A percentile compares a stretch with the other conserved stretches of the same genome.
phyloP scores from a whole-genome alignment of 306 rosid genomes.

The Quillaja saponaria region DNA sequence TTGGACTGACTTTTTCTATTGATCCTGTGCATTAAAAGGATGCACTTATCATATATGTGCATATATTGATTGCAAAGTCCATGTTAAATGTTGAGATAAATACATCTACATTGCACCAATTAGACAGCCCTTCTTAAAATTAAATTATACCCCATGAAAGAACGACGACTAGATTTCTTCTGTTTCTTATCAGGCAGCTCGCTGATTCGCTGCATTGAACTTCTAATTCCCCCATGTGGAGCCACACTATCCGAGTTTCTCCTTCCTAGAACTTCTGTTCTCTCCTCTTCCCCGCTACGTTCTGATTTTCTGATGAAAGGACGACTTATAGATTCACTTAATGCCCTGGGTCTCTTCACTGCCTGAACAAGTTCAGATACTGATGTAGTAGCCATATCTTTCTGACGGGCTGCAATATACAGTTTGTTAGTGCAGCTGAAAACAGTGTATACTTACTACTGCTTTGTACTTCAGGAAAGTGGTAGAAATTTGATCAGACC shows the following conservation, averaged over 20 bases:
- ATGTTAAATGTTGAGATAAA: no score
- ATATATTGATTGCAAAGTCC: no score
- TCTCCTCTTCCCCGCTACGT: conserved; percentile 38
- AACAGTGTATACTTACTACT: neutral
- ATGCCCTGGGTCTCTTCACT: conserved; percentile 82
- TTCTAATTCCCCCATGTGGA: conserved; percentile 42
- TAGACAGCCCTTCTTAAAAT: neutral
- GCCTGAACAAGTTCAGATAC: conserved; percentile 72
- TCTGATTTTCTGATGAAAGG: conserved; percentile 61
- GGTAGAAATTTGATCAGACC: neutral
- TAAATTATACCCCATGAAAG: conserved; percentile 80
- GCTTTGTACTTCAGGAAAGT: conserved; percentile 1
- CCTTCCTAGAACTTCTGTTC: conserved; percentile 35
- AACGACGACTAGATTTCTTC: conserved; percentile 57
- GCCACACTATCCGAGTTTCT: conserved; percentile 65
- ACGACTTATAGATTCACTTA: conserved; percentile 72
- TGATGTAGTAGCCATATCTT: conserved; percentile 71
- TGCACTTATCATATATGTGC: neutral
- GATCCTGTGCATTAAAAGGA: conserved; percentile 42
- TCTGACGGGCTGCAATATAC: conserved; percentile 78
- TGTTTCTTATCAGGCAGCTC: conserved; percentile 78
- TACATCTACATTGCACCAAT: neutral
- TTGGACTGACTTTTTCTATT: conserved; percentile 53
- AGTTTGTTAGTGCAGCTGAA: conserved; percentile 24
- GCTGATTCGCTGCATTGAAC: conserved; percentile 60